Evolutionary conservation across 768 basidiomycete genomes (phyloP), one percentile per base, ranked within the genome.

Genomic region (Boletus tylopilopsis): DNA sequence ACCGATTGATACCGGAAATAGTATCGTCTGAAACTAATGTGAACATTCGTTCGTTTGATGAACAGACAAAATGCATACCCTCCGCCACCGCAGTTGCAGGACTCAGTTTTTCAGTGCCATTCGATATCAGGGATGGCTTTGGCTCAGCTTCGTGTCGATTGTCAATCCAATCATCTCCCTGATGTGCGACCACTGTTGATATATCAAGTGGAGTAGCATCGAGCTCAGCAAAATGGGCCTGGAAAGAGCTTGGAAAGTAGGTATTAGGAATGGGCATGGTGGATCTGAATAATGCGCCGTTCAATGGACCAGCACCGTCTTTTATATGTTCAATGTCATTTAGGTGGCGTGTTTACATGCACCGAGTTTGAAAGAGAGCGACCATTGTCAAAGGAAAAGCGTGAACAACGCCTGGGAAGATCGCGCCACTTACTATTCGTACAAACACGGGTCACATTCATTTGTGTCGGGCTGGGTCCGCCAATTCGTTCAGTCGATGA

Each of bases 381-480:
- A 40, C 24, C 51, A 42, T 51, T 23, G 49, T 57, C 47, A 34
- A 47, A 41, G 53, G 35, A 44, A 47, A 49, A 53, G 35, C 33
- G 43, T 41, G 34, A 42, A 56, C 33, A 47, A 48, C 42, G 40
- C 24, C 43, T 46, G 27, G 16, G 45, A 59, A 42, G 18, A 53
- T 23, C 29, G 38, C 37, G 49, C 33, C 50, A 57, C 56, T 39
- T 50, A 54, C 42, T 33, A 43, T 45, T 15, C 32, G 5, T 23
- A 45, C 18, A 3, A 38, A 42, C 23, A 35, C 4, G 30, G 15
- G 19, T 29, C 27, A 19, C 19, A 42, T 37, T 47, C 59, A 53
- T 38, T 50, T 50, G 34, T 23, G 19, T 30, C 39, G 50, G 30
- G 37, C 13, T 49, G 23, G 16, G 41, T 34, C 32, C 35, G 36